Conservation (phyloP, 1,284 basidiomycete genomes). For the Cronartium ribicola region DNA sequence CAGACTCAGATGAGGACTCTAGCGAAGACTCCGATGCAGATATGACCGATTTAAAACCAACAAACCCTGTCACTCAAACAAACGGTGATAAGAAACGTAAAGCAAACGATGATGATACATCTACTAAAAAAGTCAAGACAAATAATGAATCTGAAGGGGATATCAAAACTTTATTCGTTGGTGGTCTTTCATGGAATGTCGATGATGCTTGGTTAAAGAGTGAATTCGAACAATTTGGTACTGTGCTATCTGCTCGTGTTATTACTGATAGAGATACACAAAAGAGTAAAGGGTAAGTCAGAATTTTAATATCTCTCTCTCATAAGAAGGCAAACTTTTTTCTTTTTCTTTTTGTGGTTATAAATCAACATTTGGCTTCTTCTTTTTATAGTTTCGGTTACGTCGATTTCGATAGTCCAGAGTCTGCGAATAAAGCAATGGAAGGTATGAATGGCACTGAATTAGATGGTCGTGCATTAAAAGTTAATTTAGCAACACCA, state of each 20-base stretch:
- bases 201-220: constrained; percentile 91
- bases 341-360: background rate
- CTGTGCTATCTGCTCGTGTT: constrained; percentile 79
- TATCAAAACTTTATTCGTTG: constrained; percentile 80
- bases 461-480: constrained; percentile 84
- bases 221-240: constrained; percentile 84
- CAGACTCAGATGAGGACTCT: constrained; percentile 26
- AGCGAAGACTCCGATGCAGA: constrained; percentile 10
- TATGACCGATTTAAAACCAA: background rate
- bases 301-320: background rate
- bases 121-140: constrained; percentile 26
- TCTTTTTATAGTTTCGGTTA: constrained; percentile 66
- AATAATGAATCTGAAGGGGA: constrained; percentile 44
- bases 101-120: constrained; percentile 6
- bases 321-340: background rate
- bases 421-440: constrained; percentile 70
- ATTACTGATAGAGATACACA: constrained; percentile 79
- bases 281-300: constrained; percentile 47
- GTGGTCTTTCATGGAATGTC: constrained; percentile 91
- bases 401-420: constrained; percentile 71
- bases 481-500: constrained; percentile 73
- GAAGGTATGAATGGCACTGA: constrained; percentile 70
- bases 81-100: constrained; percentile 38
- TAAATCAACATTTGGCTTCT: too few relatives aligned
- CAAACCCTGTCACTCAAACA: background rate